These are phyloP conservation scores for Komagataella ulmi DNA, from an alignment of 805 yeast species.

Conservation along the genomic window DNA sequence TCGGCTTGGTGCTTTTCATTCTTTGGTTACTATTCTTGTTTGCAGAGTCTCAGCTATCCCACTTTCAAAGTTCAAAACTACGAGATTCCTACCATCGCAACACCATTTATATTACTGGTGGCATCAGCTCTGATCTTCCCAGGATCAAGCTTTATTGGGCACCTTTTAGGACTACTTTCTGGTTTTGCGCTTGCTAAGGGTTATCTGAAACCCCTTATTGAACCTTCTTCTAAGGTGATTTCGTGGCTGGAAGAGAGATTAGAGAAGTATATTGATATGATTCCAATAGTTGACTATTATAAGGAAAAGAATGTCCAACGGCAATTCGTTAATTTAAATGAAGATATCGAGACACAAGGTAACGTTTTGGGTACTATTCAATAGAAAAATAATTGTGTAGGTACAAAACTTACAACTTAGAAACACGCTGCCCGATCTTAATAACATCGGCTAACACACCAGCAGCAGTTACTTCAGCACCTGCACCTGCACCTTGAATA, in stretches of 20 bases:
- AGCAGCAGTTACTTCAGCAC: conserved; percentile 52
- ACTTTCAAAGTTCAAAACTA: conserved; percentile 16
- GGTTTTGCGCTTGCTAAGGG: conserved; percentile 57
- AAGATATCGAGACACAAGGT: not conserved
- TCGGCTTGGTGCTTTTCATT: conserved; percentile 68
- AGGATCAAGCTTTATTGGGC: conserved; percentile 62
- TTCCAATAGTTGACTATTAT: conserved; percentile 46
- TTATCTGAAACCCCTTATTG: conserved; percentile 37
- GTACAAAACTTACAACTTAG: not conserved
- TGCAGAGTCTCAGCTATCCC: conserved; percentile 20
- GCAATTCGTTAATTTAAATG: not conserved
- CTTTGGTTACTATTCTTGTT: conserved; percentile 43
- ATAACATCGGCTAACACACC: conserved; percentile 93
- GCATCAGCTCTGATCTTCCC: conserved; percentile 43
- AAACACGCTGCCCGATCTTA: conserved; percentile 70
- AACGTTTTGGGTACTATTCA: not conserved
- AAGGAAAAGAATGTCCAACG: conserved; percentile 23
- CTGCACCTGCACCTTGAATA: conserved; percentile 96
- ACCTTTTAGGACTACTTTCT: conserved; percentile 47
- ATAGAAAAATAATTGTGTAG: not conserved
- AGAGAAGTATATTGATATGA: conserved; percentile 30
- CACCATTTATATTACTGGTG: conserved; percentile 43
- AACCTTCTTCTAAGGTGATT: conserved; percentile 55
- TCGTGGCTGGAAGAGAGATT: conserved; percentile 51
- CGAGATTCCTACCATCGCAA: conserved; percentile 41